Conservation (phyloP, 108 stramenopile species). For the Parietichytrium sp. region DNA sequence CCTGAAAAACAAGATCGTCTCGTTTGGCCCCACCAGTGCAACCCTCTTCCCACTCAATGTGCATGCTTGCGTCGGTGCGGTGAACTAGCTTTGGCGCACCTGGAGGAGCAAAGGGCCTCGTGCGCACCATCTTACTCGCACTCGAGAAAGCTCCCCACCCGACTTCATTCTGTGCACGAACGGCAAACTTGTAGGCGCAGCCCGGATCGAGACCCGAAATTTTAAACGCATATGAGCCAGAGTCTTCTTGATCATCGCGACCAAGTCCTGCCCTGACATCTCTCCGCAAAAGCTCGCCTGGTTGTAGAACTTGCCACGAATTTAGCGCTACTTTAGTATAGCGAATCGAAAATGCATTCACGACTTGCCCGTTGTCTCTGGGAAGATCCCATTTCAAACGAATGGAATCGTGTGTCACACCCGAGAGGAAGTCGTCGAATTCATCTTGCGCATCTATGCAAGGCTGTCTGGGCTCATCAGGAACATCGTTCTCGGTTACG, state of each 20-base stretch:
- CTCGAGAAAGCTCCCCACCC: not conserved
- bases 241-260: not conserved
- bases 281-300: not conserved
- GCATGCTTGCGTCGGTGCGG: not conserved
- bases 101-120: not conserved
- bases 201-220: not conserved
- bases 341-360: not conserved
- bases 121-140: not conserved
- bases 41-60: not conserved
- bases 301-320: not conserved
- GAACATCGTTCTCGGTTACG: not conserved
- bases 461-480: slow-evolving; percentile 10
- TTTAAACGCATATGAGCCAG: not conserved
- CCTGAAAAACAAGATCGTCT: not conserved
- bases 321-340: not conserved
- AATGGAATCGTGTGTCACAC: not conserved
- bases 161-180: not conserved
- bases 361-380: slow-evolving; percentile 2
- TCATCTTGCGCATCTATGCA: not conserved
- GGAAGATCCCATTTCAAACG: slow-evolving; percentile 6
- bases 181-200: not conserved
- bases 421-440: not conserved
- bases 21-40: not conserved
- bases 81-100: not conserved
- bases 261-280: too few relatives aligned